Conservation (phyloP, 2,329 filamentous ascomycete genomes). For the Neurospora sp. region DNA sequence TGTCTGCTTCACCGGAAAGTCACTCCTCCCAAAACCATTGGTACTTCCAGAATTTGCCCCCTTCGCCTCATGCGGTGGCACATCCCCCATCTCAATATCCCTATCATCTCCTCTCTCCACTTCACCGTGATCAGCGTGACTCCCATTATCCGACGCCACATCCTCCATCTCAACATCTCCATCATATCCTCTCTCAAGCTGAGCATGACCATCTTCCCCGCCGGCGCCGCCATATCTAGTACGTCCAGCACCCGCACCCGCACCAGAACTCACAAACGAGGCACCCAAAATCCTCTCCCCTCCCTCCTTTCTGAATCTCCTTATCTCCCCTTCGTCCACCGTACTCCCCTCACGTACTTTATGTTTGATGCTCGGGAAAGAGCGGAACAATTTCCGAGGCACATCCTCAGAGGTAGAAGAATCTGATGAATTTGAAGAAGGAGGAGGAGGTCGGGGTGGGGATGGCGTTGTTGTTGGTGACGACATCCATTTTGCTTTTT, state of each 20-base stretch:
- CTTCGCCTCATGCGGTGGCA: background rate
- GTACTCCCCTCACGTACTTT: background rate
- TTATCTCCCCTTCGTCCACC: background rate
- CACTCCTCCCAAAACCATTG: background rate
- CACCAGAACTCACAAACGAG: background rate
- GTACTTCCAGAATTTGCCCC: background rate
- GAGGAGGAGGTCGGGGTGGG: background rate
- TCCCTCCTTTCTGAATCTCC: slow-evolving; percentile 4
- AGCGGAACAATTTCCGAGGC: background rate
- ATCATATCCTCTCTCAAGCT: background rate
- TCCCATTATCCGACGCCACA: background rate
- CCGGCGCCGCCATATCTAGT: background rate
- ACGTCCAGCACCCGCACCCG: background rate
- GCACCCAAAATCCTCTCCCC: slow-evolving; percentile 2
- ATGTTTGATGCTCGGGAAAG: background rate
- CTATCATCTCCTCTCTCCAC: background rate
- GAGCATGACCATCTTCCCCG: background rate
- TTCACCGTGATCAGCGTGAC: background rate
- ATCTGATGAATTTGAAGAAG: background rate
- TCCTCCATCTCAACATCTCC: background rate
- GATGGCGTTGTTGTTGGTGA: background rate
- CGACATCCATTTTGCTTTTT: background rate
- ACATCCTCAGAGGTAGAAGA: background rate
- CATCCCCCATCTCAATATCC: background rate
- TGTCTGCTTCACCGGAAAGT: background rate